These are phyloP conservation scores for Adansonia gregorii DNA, from an alignment of 441 rosid genomes.

Conservation along the genomic window DNA sequence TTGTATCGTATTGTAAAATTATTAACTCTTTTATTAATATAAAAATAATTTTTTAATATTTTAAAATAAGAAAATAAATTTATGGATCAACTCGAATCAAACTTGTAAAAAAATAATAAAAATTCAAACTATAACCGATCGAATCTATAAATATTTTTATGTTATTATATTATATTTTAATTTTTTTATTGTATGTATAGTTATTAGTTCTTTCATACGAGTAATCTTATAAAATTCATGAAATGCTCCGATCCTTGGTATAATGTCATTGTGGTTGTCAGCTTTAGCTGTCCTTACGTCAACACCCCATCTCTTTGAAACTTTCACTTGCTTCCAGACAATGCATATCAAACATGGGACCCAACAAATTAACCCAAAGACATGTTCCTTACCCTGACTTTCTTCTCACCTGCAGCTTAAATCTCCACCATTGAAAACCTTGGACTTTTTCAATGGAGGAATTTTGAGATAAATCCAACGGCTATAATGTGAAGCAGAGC, in stretches of 20 bases:
- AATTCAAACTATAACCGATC: too few species aligned
- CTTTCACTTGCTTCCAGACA: slow-evolving; percentile 21
- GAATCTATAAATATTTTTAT: too few species aligned
- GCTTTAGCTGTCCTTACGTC: slow-evolving; percentile 27
- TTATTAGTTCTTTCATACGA: too few species aligned
- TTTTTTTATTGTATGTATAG: too few species aligned
- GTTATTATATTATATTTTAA: too few species aligned
- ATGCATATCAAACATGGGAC: slow-evolving; percentile 27
- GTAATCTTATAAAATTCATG: slow-evolving; percentile 25
- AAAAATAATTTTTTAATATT: too few species aligned
- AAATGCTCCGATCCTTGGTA: slow-evolving; percentile 29
- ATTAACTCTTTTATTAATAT: too few species aligned
- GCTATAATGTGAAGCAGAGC: slow-evolving; percentile 19
- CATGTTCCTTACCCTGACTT: neutral
- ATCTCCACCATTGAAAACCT: slow-evolving; percentile 17
- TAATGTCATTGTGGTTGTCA: neutral
- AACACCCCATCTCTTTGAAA: slow-evolving; percentile 43
- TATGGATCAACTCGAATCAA: too few species aligned
- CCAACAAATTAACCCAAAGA: slow-evolving; percentile 14
- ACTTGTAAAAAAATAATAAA: too few species aligned
- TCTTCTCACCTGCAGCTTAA: neutral
- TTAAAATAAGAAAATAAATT: too few species aligned
- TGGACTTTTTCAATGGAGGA: neutral
- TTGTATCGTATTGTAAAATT: too few species aligned
- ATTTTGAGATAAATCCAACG: neutral